Conservation (phyloP, 441 rosid species). For the Erodium trifolium region DNA sequence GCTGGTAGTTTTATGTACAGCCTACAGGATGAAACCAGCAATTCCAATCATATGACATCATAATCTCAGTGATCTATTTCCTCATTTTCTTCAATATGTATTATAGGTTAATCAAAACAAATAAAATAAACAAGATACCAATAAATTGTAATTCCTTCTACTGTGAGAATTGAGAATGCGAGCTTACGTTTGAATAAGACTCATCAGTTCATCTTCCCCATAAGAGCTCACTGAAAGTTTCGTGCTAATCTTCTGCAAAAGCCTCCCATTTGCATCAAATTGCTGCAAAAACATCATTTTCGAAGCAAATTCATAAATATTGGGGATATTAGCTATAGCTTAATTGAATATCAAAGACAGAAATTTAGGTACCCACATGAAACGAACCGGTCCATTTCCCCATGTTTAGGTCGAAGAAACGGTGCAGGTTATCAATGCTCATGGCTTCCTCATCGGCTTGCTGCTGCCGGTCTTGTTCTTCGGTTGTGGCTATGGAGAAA, state of each 20-base stretch:
- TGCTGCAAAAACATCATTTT: conserved; percentile 39
- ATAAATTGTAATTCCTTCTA: background rate
- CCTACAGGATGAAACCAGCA: conserved; percentile 27
- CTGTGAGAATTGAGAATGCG: background rate
- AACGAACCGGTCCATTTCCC: conserved; percentile 88
- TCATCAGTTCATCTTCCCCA: conserved; percentile 78
- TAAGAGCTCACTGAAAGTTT: conserved; percentile 63
- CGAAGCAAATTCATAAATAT: background rate
- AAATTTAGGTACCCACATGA: conserved; percentile 33
- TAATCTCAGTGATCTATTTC: too few species aligned
- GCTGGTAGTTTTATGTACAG: conserved; percentile 73
- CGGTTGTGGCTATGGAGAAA: conserved; percentile 20
- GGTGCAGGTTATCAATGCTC: conserved; percentile 61
- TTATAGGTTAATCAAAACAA: background rate
- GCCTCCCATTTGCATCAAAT: conserved; percentile 62
- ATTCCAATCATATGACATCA: too few species aligned
- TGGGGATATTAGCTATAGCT: background rate
- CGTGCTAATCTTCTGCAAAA: conserved; percentile 63
- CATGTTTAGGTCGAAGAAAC: conserved; percentile 50
- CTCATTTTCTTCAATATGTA: too few species aligned
- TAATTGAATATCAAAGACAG: background rate
- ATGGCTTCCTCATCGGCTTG: conserved; percentile 25
- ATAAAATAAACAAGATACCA: background rate
- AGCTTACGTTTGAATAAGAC: conserved; percentile 87
- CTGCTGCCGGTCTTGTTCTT: conserved; percentile 14